Conservation (phyloP, 2,329 filamentous ascomycete genomes). For the Samsoniella hepiali region DNA sequence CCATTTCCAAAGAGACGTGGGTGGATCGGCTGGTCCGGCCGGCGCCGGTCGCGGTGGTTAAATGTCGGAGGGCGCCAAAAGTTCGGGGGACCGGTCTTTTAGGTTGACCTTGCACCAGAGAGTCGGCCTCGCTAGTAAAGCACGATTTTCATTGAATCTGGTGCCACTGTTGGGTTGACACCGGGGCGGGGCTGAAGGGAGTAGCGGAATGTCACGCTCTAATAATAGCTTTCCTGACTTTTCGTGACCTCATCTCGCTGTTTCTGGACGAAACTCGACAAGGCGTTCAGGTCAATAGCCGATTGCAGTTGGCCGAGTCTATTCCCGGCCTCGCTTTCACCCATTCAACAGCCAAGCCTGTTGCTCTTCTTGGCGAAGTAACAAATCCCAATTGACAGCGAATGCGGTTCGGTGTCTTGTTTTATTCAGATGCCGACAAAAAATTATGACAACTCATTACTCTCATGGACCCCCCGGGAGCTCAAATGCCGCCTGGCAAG, state of each 20-base stretch:
- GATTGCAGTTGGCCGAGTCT: not conserved
- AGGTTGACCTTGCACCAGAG: not conserved
- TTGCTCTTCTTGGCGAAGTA: too few species aligned
- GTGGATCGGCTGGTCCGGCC: slow-evolving; percentile 8
- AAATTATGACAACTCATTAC: too few species aligned
- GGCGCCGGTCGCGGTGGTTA: slow-evolving; percentile 6
- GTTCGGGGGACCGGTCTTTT: not conserved
- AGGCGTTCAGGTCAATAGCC: not conserved
- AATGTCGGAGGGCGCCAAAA: not conserved
- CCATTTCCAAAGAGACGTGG: not conserved
- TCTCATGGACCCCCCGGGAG: too few species aligned
- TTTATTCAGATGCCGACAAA: too few species aligned
- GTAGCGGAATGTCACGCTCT: not conserved
- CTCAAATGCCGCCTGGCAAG: too few species aligned
- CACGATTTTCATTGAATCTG: too few species aligned
- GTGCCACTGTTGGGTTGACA: not conserved
- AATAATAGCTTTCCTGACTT: not conserved
- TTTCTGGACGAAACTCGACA: not conserved
- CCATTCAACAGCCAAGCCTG: too few species aligned
- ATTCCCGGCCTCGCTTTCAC: too few species aligned
- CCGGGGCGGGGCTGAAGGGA: not conserved
- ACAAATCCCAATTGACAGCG: too few species aligned
- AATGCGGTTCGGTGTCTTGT: too few species aligned
- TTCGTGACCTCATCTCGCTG: not conserved
- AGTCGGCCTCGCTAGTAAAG: not conserved